Percentiles rank a stretch among this genome's conserved stretches.
Conservation (phyloP, 2,329 filamentous ascomycete species). For the Dichotomopilus funicola region DNA sequence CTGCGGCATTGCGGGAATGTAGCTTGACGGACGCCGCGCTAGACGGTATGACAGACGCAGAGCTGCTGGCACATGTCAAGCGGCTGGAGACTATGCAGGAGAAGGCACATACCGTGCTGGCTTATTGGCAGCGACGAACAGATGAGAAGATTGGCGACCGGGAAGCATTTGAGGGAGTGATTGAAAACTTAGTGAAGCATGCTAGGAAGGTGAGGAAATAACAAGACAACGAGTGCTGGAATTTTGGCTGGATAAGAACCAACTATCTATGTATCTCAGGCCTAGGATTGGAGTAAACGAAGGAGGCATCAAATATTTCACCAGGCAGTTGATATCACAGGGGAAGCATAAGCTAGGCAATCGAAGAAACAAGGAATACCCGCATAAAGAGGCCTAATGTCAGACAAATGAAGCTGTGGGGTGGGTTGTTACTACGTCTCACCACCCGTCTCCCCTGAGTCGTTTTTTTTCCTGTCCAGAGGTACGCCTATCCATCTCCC, state of each 20-base stretch:
- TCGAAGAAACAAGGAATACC: too few relatives aligned
- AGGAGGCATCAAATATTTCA: too few relatives aligned
- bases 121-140: conserved; percentile 80
- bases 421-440: too few relatives aligned
- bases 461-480: too few relatives aligned
- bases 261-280: neutral
- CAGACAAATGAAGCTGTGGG: too few relatives aligned
- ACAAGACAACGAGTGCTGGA: neutral
- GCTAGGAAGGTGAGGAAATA: conserved; percentile 76
- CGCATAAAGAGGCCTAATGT: too few relatives aligned
- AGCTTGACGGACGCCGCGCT: conserved; percentile 79
- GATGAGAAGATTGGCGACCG: conserved; percentile 86
- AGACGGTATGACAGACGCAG: conserved; percentile 67
- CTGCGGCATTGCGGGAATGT: conserved; percentile 70
- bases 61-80: conserved; percentile 65
- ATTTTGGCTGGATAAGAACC: neutral
- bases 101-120: conserved; percentile 69
- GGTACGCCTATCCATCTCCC: too few relatives aligned
- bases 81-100: conserved; percentile 63
- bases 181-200: conserved; percentile 92
- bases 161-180: conserved; percentile 91
- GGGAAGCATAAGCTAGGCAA: too few relatives aligned
- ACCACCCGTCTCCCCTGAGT: too few relatives aligned
- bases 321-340: neutral
- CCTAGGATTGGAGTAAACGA: too few relatives aligned